Base-by-base conservation (phyloP, 495 filamentous ascomycete species). In the Lophiostoma macrostomum region DNA sequence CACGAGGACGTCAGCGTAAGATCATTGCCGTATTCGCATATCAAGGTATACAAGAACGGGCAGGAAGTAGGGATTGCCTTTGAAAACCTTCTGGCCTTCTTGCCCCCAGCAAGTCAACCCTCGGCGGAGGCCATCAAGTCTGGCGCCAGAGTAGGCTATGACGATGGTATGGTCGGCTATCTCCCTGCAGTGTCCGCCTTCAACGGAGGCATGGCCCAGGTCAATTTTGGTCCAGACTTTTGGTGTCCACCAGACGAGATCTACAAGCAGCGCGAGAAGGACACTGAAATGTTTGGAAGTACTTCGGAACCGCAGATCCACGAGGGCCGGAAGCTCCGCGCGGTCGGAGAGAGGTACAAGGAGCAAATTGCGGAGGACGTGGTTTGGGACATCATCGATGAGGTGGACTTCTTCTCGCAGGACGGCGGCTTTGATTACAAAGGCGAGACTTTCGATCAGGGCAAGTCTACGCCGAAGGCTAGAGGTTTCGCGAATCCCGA, bases 341-440 rank as follows among this genome's bases (percentile, higher is more conserved):
- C 87, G 1, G 75, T 95, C 19, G 76, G 80, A 5, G 90, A 95
- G 50, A 78, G 93, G 10, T 97, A 89, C 69, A 79, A 87, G 61
- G 93, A 97, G 67, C 91, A 96, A 72, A 91, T 97, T 56, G 91
- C 86, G 3, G 94, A 99, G 70, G 94, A 97, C 65, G 78, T 96
- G 6, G 74, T 91, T 30, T 95, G 89, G 61, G 91, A 96, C 68
- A 76, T 97, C 29, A 76, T 95, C 13, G 94, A 98, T 66, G 91
- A 96, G 67, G 85, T 91, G 37, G 88, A 91, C 64, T 84, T 87
- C 65, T 83, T 85, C 72, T 74, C 81, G 65, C 78, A 84, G 56
- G 84, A 86, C 72, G 76, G 80, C 44, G 73, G 75, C 64, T 69
- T 52, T 60, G 65, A 57, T 20, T 67, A 65, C 36, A 60, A 58